Conservation (phyloP, 805 yeast species). For the Priceomyces medius region DNA sequence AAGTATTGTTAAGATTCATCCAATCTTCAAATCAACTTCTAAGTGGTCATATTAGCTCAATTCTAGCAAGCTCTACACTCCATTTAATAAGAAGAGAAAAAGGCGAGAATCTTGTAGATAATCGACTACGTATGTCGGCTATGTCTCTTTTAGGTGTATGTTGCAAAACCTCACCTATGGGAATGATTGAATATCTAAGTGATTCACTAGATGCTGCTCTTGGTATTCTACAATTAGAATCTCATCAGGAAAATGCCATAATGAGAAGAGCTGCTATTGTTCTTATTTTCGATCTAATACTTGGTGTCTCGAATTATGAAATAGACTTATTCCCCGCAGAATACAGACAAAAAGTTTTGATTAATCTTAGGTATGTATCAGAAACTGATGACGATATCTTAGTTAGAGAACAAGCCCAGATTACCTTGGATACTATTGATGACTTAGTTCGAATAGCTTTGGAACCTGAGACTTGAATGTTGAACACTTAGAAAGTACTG, state of each 20-base stretch:
- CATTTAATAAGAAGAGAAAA: constrained; percentile 29
- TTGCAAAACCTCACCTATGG: constrained; percentile 58
- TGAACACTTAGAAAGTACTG: no score
- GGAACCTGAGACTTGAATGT: neutral
- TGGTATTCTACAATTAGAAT: constrained; percentile 69
- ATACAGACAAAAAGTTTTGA: constrained; percentile 44
- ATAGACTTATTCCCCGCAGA: constrained; percentile 49
- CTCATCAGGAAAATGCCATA: constrained; percentile 42
- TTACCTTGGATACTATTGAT: constrained; percentile 30
- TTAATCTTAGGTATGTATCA: constrained; percentile 42
- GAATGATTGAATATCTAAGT: constrained; percentile 45
- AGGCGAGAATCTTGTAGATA: constrained; percentile 41
- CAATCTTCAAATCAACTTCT: constrained; percentile 49
- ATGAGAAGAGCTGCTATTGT: constrained; percentile 78
- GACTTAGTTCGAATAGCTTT: constrained; percentile 22
- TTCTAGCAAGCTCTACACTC: constrained; percentile 46
- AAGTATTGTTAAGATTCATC: constrained; percentile 65
- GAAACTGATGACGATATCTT: constrained; percentile 56
- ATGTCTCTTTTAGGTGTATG: constrained; percentile 79
- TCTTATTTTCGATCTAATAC: constrained; percentile 58
- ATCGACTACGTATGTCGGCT: constrained; percentile 76
- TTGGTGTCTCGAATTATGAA: constrained; percentile 46
- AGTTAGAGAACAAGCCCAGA: constrained; percentile 56
- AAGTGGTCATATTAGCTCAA: constrained; percentile 41
- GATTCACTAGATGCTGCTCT: constrained; percentile 73